Evolutionary conservation across 331 rosid species (phyloP).

Genomic region (Ulmus americana): DNA sequence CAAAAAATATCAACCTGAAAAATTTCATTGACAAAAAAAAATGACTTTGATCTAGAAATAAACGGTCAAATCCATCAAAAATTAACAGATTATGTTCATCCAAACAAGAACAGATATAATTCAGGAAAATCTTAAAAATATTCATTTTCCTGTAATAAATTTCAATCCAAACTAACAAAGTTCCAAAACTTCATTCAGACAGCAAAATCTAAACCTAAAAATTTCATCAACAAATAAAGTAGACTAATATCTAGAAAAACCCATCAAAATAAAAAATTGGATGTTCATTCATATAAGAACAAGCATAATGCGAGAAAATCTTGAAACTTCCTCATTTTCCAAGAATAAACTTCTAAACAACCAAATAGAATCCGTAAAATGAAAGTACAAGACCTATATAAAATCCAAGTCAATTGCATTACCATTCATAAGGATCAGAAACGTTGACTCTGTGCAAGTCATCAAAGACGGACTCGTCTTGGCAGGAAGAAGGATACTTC

Average conservation of each 20-base stretch:
- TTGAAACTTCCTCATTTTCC: neutral
- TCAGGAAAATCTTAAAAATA: too few relatives aligned
- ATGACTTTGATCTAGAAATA: too few relatives aligned
- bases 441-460: conserved; percentile 68
- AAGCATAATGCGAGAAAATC: neutral
- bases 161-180: too few relatives aligned
- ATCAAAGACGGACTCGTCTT: conserved; percentile 70
- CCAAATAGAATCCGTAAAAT: neutral
- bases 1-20: neutral
- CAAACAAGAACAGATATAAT: too few relatives aligned
- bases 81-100: too few relatives aligned
- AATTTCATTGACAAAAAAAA: neutral
- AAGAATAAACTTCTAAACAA: neutral
- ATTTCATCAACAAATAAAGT: too few relatives aligned
- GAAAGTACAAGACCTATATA: neutral
- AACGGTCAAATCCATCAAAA: too few relatives aligned
- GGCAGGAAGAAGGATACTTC: conserved; percentile 51
- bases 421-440: conserved; percentile 86
- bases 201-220: too few relatives aligned
- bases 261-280: neutral
- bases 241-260: neutral
- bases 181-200: too few relatives aligned
- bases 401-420: conserved; percentile 8
- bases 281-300: neutral
- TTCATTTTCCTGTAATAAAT: too few relatives aligned